A percentile compares a stretch with the other conserved stretches of the same genome.
Conservation (phyloP, 176 grass and related monocot genomes). For the Oryza glumipatula region DNA sequence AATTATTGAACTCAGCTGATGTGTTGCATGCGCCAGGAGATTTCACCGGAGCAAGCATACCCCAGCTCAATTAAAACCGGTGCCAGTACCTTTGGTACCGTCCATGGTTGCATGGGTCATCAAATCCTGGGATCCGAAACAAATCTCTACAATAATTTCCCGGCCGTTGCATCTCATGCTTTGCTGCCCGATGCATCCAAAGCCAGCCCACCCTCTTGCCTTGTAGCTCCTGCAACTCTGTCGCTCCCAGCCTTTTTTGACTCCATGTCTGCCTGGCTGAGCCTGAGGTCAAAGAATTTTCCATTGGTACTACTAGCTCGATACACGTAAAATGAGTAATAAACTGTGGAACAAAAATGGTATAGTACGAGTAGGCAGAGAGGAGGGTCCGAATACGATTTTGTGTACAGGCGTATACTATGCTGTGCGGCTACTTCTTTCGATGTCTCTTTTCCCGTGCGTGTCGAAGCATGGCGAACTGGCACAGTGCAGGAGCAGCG, state of each 20-base stretch:
- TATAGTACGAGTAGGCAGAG: not conserved
- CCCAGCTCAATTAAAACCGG: slow-evolving; percentile 30
- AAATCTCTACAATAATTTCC: slow-evolving; percentile 55
- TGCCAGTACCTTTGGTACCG: slow-evolving; percentile 17
- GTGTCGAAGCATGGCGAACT: not conserved
- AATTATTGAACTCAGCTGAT: not conserved
- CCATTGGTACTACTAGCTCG: not conserved
- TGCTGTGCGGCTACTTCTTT: not conserved
- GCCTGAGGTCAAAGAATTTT: slow-evolving; percentile 3
- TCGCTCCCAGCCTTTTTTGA: slow-evolving; percentile 15
- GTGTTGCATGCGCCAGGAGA: slow-evolving; percentile 19
- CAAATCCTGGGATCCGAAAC: slow-evolving; percentile 24
- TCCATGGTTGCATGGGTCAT: slow-evolving; percentile 23
- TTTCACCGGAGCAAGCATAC: slow-evolving; percentile 24
- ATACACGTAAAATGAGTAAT: not conserved
- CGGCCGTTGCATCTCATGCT: slow-evolving; percentile 23
- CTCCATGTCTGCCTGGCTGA: slow-evolving; percentile 12
- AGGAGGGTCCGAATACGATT: not conserved
- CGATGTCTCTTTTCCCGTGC: not conserved
- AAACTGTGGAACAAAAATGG: not conserved
- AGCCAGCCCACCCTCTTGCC: not conserved
- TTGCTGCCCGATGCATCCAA: slow-evolving; percentile 11
- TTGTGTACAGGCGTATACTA: not conserved
- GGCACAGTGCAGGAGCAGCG: slow-evolving; percentile 4
- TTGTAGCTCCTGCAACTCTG: not conserved